Evolutionary conservation across 2,329 filamentous ascomycete genomes (phyloP).

Genomic region (Talaromyces sp.): DNA sequence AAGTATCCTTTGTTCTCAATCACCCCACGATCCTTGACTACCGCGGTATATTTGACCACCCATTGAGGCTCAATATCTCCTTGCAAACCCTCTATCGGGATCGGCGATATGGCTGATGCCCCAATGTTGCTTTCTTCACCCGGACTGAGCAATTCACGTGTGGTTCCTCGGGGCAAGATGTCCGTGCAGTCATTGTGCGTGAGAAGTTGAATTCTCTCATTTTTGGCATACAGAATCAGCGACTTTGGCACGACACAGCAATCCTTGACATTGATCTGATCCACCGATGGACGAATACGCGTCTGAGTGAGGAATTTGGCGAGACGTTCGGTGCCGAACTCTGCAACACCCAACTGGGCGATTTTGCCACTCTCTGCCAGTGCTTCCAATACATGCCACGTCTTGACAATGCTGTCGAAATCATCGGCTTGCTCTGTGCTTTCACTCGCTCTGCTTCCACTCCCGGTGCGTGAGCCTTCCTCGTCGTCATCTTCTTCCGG

Average conservation of each 20-base stretch:
- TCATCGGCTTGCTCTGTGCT: constrained; percentile 40
- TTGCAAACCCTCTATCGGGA: constrained; percentile 51
- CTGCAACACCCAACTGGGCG: constrained; percentile 72
- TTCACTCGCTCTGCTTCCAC: constrained; percentile 52
- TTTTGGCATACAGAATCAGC: constrained; percentile 75
- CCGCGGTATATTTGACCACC: constrained; percentile 96
- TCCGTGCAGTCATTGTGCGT: constrained; percentile 94
- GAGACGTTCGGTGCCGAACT: constrained; percentile 83
- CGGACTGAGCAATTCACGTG: constrained; percentile 74
- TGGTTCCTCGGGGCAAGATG: constrained; percentile 77
- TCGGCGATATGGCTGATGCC: constrained; percentile 60
- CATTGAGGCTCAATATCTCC: constrained; percentile 82
- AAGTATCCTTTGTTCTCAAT: constrained; percentile 99
- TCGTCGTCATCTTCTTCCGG: constrained; percentile 52
- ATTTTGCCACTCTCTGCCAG: constrained; percentile 67
- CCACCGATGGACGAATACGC: constrained; percentile 68
- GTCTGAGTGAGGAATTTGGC: constrained; percentile 68
- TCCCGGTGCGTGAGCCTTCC: constrained; percentile 51
- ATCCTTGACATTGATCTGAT: constrained; percentile 94
- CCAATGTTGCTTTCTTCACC: constrained; percentile 63
- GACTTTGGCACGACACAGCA: constrained; percentile 94
- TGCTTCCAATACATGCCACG: constrained; percentile 62
- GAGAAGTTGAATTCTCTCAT: constrained; percentile 75
- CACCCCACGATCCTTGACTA: constrained; percentile 86
- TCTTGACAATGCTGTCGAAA: constrained; percentile 60